Conservation (phyloP, 1,284 basidiomycete genomes). For the Lentinula novae-zelandiae region DNA sequence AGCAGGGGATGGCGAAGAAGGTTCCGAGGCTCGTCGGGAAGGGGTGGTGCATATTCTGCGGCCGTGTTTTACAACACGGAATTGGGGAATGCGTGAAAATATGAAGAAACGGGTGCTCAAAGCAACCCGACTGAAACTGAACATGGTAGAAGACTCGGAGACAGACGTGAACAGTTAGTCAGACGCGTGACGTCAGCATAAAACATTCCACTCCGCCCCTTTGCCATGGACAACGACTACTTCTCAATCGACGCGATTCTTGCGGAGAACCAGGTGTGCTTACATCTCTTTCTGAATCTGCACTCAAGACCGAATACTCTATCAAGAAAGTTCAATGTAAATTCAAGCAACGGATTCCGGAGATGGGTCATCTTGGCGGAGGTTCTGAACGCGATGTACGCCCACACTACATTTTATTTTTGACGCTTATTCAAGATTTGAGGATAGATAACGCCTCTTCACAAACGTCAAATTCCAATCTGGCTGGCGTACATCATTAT, state of each 20-base stretch:
- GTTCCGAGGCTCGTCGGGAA: slow-evolving; percentile 32
- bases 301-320: background rate
- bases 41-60: slow-evolving; percentile 35
- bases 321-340: slow-evolving; percentile 86
- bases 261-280: slow-evolving; percentile 79
- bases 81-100: slow-evolving; percentile 1
- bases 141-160: background rate
- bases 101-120: slow-evolving; percentile 9
- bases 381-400: slow-evolving; percentile 77
- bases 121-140: slow-evolving; percentile 1
- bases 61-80: slow-evolving; percentile 16
- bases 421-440: background rate
- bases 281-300: background rate
- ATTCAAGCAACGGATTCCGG: slow-evolving; percentile 81
- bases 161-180: background rate
- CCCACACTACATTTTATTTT: slow-evolving; percentile 4
- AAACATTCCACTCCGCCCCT: background rate
- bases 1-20: slow-evolving; percentile 10
- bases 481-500: slow-evolving; percentile 86
- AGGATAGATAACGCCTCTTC: slow-evolving; percentile 63
- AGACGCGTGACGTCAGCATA: slow-evolving; percentile 1
- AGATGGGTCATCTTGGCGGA: slow-evolving; percentile 84
- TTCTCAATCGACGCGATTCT: slow-evolving; percentile 86
- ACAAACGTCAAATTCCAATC: slow-evolving; percentile 77
- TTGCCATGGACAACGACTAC: slow-evolving; percentile 79